Evolutionary conservation across 2,329 filamentous ascomycete genomes (phyloP).

Genomic region (Lasiodiplodia sp.): DNA sequence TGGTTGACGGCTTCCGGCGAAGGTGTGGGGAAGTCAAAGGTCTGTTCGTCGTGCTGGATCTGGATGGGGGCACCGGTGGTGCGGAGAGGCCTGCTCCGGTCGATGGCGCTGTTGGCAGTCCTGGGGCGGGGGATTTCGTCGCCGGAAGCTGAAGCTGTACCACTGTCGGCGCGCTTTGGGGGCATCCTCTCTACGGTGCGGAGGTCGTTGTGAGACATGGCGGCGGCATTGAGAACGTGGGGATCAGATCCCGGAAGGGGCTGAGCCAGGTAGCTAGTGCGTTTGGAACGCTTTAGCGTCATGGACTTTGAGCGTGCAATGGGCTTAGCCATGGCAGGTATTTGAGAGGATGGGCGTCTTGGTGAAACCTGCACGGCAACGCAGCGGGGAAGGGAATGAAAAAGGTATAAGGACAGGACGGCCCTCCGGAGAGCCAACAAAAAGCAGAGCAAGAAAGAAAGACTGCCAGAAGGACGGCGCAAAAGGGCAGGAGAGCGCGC

Average conservation of each 20-base stretch:
- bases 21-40: constrained; percentile 39
- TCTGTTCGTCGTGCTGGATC: constrained; percentile 35
- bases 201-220: constrained; percentile 7
- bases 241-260: constrained; percentile 14
- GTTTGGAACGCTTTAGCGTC: constrained; percentile 29
- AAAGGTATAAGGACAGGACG: constrained; percentile 48
- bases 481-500: constrained; percentile 35
- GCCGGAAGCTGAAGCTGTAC: constrained; percentile 46
- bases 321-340: constrained; percentile 45
- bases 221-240: constrained; percentile 9
- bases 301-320: constrained; percentile 46
- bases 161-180: constrained; percentile 29
- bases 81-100: constrained; percentile 45
- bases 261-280: constrained; percentile 12
- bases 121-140: constrained; percentile 43
- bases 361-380: constrained; percentile 32
- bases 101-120: constrained; percentile 44
- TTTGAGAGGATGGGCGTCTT: constrained; percentile 41
- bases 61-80: constrained; percentile 42
- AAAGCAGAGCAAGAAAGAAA: constrained; percentile 35
- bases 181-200: constrained; percentile 4
- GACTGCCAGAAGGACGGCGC: constrained; percentile 19
- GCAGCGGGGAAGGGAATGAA: constrained; percentile 36
- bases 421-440: constrained; percentile 48
- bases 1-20: constrained; percentile 42